phyloP scores from a whole-genome alignment of 2,329 filamentous ascomycete genomes.

The Truncatella angustata region DNA sequence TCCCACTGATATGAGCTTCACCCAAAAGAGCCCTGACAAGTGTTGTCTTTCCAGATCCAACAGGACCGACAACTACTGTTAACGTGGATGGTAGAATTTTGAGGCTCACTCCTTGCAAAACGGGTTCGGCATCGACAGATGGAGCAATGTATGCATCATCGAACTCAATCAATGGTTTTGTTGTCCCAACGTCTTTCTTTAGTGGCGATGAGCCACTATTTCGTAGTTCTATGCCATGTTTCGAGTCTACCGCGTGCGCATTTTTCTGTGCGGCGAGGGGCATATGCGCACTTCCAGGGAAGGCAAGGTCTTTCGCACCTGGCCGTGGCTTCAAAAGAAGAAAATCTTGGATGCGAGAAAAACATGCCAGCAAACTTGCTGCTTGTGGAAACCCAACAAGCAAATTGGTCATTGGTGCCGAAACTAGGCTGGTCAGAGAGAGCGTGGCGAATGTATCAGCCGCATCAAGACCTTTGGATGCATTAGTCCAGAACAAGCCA shows the following conservation, averaged over 20 bases:
- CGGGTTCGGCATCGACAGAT: neutral
- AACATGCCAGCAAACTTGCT: neutral
- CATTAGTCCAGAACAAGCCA: constrained; percentile 7
- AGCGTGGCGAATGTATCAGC: constrained; percentile 36
- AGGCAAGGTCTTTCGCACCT: neutral
- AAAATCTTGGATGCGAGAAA: constrained; percentile 6
- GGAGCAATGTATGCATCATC: neutral
- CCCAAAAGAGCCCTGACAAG: too few relatives aligned
- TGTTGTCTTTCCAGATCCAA: too few relatives aligned
- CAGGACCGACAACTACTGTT: too few relatives aligned
- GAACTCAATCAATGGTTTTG: neutral
- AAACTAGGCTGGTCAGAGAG: constrained; percentile 18
- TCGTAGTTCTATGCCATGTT: too few relatives aligned
- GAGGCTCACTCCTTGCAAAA: neutral
- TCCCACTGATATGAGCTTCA: too few relatives aligned
- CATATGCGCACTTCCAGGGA: neutral
- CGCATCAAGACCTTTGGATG: constrained; percentile 29
- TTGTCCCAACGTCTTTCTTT: too few relatives aligned
- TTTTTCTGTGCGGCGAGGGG: neutral
- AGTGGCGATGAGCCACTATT: neutral
- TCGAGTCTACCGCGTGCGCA: too few relatives aligned
- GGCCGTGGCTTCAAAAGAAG: neutral
- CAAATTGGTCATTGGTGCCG: constrained; percentile 2
- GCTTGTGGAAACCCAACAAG: neutral
- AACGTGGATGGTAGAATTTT: neutral